A percentile compares a stretch with the other conserved stretches of the same genome.
These are phyloP conservation scores for Boeremia exigua DNA, from an alignment of 2,329 filamentous ascomycete species.

Conservation along the genomic window DNA sequence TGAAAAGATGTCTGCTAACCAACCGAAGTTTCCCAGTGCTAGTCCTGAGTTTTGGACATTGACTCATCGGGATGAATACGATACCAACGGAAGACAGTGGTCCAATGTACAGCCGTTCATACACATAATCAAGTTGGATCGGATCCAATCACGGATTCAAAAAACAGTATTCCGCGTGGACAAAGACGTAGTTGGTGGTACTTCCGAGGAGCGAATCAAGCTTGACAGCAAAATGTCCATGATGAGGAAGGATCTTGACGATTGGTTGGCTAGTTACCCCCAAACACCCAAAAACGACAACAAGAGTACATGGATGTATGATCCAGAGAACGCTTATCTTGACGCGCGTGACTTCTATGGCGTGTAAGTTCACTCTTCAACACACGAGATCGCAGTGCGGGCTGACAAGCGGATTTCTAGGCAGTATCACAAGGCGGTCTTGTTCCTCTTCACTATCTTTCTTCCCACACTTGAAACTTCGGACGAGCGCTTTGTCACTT, in stretches of 20 bases:
- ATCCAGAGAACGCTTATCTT: slow-evolving; percentile 29
- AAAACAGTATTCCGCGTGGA: slow-evolving; percentile 36
- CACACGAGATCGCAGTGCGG: too few species aligned
- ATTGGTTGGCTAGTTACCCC: slow-evolving; percentile 27
- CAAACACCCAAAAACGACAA: slow-evolving; percentile 27
- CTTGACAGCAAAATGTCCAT: slow-evolving; percentile 28
- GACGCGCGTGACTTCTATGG: slow-evolving; percentile 35
- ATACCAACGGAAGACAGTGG: slow-evolving; percentile 19
- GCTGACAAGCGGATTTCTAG: not conserved
- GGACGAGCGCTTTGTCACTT: slow-evolving; percentile 30
- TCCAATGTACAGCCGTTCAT: slow-evolving; percentile 36
- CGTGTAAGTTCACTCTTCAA: slow-evolving; percentile 4
- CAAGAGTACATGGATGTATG: slow-evolving; percentile 36
- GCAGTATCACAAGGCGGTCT: slow-evolving; percentile 37
- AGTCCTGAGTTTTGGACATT: slow-evolving; percentile 28
- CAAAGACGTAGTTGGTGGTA: slow-evolving; percentile 18
- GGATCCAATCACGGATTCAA: slow-evolving; percentile 35
- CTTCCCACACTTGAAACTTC: slow-evolving; percentile 26
- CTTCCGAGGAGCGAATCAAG: slow-evolving; percentile 22
- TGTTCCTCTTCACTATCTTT: slow-evolving; percentile 33
- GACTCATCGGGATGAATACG: slow-evolving; percentile 26
- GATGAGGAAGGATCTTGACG: slow-evolving; percentile 28
- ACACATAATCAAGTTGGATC: slow-evolving; percentile 34
- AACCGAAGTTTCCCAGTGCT: slow-evolving; percentile 27
- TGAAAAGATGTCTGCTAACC: not conserved